These are phyloP conservation scores for Gossypium bickii DNA, from an alignment of 345 rosid species.

Conservation along the genomic window DNA sequence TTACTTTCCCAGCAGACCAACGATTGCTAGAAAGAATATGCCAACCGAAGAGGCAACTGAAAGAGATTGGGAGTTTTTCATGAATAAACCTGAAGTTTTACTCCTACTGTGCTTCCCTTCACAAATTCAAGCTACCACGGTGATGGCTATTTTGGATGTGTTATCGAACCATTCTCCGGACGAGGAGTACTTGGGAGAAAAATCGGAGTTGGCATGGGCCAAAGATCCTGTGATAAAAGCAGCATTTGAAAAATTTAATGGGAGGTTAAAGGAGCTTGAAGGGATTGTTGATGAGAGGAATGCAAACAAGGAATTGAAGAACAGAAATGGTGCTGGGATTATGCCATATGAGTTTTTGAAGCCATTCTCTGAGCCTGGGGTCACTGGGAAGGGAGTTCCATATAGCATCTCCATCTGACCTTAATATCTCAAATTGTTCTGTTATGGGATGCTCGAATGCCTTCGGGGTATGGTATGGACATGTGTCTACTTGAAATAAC, in stretches of 20 bases:
- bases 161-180: slow-evolving; percentile 42
- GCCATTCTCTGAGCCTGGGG: slow-evolving; percentile 41
- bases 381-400: slow-evolving; percentile 52
- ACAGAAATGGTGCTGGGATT: slow-evolving; percentile 41
- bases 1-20: slow-evolving; percentile 48
- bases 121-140: slow-evolving; percentile 46
- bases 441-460: neutral
- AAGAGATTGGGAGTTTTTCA: slow-evolving; percentile 30
- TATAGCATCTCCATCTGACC: slow-evolving; percentile 36
- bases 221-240: slow-evolving; percentile 24
- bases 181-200: slow-evolving; percentile 45
- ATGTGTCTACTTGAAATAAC: neutral
- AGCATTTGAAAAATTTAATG: slow-evolving; percentile 37
- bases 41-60: slow-evolving; percentile 35
- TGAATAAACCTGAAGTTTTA: slow-evolving; percentile 29
- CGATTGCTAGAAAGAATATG: slow-evolving; percentile 41
- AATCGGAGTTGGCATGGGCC: slow-evolving; percentile 29
- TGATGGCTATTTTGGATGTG: slow-evolving; percentile 36
- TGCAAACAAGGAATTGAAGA: slow-evolving; percentile 19
- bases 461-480: neutral
- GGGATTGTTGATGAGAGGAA: slow-evolving; percentile 34
- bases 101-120: slow-evolving; percentile 40
- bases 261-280: slow-evolving; percentile 31
- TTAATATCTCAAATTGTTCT: neutral
- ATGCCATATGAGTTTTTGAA: slow-evolving; percentile 44